Base-by-base conservation (phyloP, 495 filamentous ascomycete species). In the Mycothermus thermophilus region DNA sequence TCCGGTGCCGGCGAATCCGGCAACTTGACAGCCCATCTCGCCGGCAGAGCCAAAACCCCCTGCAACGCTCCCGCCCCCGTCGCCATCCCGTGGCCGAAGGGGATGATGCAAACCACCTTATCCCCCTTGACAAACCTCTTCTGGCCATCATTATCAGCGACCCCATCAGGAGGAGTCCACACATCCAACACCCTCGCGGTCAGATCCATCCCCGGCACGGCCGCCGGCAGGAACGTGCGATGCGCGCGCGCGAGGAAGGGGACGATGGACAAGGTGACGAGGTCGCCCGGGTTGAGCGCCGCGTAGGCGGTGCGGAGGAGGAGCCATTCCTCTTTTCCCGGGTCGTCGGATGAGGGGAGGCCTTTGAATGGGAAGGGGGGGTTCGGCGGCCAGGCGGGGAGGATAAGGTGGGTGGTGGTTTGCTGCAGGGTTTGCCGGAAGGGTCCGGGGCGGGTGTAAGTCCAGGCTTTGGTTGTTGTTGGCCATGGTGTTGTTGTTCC, bases 271-370 rank as follows among this genome's bases (percentile, higher is more conserved):
- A 61, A 53, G 32, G 52, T 29, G 24, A 64, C 43, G 11, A 50
- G 41, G n/a, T 46, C 54, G 37, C 52, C 60, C 12, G 60, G 57
- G 47, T 60, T 60, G 32, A 67, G 55, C 22, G 55, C 49, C 4
- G 57, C 51, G 46, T 63, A 47, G 35, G 47, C 38, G 20, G 62
- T 40, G 31, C 47, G 45, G 35, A 67, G 32, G 16, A 59, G 53
- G 36, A 64, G 40, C 22, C 37, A 41, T 35, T 51, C 43, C 37
- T 48, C 40, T 13, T 29, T 17, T 4, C 30, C 42, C 20, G 5
- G 29, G 10, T 15, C 1, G 25, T 17, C 12, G 8, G 19, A 16
- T 17, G 40, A 24, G 37, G 25, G 29, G 35, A 30, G 18, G 25
- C n/a, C n/a, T n/a, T n/a, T n/a, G n/a, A n/a, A 22, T 8, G 51